A percentile compares a stretch with the other conserved stretches of the same genome.
These are phyloP conservation scores for Penicillium coffeae DNA, from an alignment of 495 filamentous ascomycete species.

Conservation along the genomic window DNA sequence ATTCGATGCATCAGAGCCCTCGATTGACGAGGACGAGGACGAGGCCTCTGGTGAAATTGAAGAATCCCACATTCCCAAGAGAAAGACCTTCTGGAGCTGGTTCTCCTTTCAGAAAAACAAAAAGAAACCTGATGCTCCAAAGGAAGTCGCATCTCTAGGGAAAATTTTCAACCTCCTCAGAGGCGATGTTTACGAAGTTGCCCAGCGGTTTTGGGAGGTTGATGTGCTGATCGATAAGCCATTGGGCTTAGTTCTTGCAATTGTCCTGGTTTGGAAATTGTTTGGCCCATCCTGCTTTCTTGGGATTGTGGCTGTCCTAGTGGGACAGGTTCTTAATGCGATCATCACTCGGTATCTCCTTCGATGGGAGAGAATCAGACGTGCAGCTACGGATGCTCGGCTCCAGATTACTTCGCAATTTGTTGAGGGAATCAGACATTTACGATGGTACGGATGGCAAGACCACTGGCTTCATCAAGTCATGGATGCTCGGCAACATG, in stretches of 20 bases:
- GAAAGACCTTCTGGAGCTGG: conserved; percentile 9
- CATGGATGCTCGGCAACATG: conserved; percentile 63
- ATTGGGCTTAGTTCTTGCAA: conserved; percentile 62
- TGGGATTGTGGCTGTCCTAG: conserved; percentile 60
- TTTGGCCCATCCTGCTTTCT: conserved; percentile 76
- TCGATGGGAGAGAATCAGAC: conserved; percentile 58
- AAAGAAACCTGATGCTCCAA: conserved; percentile 22
- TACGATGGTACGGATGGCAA: conserved; percentile 88
- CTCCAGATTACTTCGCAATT: conserved; percentile 75
- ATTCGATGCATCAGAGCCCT: not conserved
- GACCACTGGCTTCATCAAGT: conserved; percentile 70
- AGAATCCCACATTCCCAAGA: not conserved
- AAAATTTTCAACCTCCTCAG: conserved; percentile 82
- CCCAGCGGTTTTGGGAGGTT: conserved; percentile 81
- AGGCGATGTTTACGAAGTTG: conserved; percentile 76
- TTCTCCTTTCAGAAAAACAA: conserved; percentile 1
- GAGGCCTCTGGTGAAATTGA: conserved; percentile 8
- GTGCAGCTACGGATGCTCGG: conserved; percentile 64
- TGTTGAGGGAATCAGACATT: conserved; percentile 77
- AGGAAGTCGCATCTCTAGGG: conserved; percentile 69
- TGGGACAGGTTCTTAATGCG: conserved; percentile 62
- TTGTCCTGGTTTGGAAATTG: conserved; percentile 66
- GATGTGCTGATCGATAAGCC: conserved; percentile 63
- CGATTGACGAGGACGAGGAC: conserved; percentile 3
- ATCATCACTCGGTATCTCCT: conserved; percentile 58